A percentile compares a stretch with the other conserved stretches of the same genome.
Conservation (phyloP, 1,284 basidiomycete species). For the Limonomyces culmigenus region DNA sequence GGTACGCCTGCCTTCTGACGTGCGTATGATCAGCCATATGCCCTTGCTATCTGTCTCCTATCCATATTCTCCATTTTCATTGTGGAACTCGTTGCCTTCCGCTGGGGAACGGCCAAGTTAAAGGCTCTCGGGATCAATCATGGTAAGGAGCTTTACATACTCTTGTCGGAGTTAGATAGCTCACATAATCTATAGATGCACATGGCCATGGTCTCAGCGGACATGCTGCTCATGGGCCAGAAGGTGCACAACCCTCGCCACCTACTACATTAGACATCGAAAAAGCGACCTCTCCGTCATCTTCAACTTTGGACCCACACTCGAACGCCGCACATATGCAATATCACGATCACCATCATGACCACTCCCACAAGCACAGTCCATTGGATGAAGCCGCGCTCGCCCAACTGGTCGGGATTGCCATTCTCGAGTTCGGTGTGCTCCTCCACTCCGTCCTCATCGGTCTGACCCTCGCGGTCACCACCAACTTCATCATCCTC, state of each 20-base stretch:
- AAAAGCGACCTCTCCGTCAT: neutral
- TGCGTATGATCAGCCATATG: constrained; percentile 39
- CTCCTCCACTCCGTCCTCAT: constrained; percentile 82
- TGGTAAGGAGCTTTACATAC: constrained; percentile 19
- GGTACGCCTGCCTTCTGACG: constrained; percentile 3
- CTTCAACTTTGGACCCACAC: no score
- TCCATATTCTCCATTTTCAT: constrained; percentile 77
- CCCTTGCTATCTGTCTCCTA: constrained; percentile 64
- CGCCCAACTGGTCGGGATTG: constrained; percentile 75
- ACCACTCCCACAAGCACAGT: no score
- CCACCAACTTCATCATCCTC: constrained; percentile 65
- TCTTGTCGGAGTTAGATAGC: neutral
- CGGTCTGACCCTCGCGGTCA: constrained; percentile 85
- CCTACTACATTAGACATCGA: neutral
- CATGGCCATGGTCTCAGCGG: constrained; percentile 51
- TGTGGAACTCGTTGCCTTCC: constrained; percentile 72
- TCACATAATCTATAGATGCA: constrained; percentile 22
- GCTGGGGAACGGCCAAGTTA: constrained; percentile 57
- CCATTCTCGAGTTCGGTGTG: constrained; percentile 86
- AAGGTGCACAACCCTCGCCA: constrained; percentile 12
- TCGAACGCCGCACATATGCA: no score
- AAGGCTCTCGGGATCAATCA: constrained; percentile 32
- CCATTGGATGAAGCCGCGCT: no score
- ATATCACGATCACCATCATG: neutral
- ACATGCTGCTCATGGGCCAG: constrained; percentile 58